Evolutionary conservation across 2,329 filamentous ascomycete genomes (phyloP), one percentile per base, ranked within the genome.

Genomic region (Juglanconis juglandina): DNA sequence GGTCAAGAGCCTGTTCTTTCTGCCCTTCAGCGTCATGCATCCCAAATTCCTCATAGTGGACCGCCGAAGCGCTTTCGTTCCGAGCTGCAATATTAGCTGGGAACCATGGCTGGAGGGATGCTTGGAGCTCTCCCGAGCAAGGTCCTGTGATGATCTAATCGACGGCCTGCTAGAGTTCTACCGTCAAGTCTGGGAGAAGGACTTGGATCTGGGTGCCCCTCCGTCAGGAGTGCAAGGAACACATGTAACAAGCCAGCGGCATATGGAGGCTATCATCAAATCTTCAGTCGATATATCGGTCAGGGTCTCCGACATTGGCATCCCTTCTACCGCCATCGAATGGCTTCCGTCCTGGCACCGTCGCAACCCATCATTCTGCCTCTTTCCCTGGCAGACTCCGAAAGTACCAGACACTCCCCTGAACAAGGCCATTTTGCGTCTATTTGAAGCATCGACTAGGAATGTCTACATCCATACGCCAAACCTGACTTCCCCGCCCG

Each of bases 51-150:
- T 94, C 42, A 79, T 95, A 13, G 73, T 94, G 1, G 91, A 96
- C 70, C 81, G 87, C 0, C 72, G 77, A 37, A 79, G 75, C 2
- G 88, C 88, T 0, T 87, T 88, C 67, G 72, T 95, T 9, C 91
- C 91, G 0, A 92, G 88, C 67, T 93, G 90, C 72, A 96, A 96
- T 67, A 85, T 96, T 4, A 92, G 89, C 68, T 95, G 89, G 89
- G 91, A 95, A 72, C 75, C 85, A n/a, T 96, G 91, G 91, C 87
- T 94, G 33, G 91, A 96, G 71, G 89, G 88, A 0, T 91, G 87
- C 59, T 76, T 94, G 3, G 84, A 86, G 58, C 73, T 94, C 10
- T 78, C 62, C 24, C 61, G 61, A 34, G 42, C n/a, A 39, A 13
- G 30, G 13, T 17, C 54, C 13, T 41, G 14, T 5, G 90, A 90